Percentiles rank a stretch among this genome's conserved stretches.
phyloP scores from a whole-genome alignment of 352 stramenopile species.

The Pythium apleroticum region DNA sequence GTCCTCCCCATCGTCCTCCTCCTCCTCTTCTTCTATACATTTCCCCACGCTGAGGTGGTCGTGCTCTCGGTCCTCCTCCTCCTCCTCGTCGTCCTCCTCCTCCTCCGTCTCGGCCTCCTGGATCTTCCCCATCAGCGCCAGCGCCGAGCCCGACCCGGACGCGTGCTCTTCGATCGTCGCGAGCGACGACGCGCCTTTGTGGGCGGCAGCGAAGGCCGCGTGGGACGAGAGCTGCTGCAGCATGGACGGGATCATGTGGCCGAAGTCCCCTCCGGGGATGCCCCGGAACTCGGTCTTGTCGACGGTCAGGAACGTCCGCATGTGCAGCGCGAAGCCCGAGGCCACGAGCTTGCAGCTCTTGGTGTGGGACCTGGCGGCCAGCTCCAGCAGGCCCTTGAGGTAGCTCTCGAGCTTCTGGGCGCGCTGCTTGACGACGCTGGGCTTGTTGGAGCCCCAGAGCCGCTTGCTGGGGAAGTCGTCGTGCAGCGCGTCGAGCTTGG shows the following conservation, averaged over 20 bases:
- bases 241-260: constrained; percentile 43
- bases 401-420: constrained; percentile 59
- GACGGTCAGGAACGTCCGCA: constrained; percentile 61
- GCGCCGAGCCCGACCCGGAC: constrained; percentile 8
- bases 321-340: constrained; percentile 47
- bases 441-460: constrained; percentile 56
- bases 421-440: constrained; percentile 40
- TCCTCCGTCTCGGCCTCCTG: constrained; percentile 38
- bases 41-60: background rate
- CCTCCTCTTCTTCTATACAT: constrained; percentile 4
- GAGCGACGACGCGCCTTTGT: constrained; percentile 38
- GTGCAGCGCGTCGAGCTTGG: constrained; percentile 44
- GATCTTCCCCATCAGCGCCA: constrained; percentile 28
- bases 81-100: constrained; percentile 17
- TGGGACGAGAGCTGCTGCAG: constrained; percentile 43
- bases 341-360: constrained; percentile 60
- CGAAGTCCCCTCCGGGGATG: constrained; percentile 35
- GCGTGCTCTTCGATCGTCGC: constrained; percentile 48
- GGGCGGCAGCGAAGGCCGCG: constrained; percentile 16
- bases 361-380: constrained; percentile 49
- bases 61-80: background rate
- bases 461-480: constrained; percentile 54
- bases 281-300: constrained; percentile 45
- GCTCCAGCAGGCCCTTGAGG: constrained; percentile 48
- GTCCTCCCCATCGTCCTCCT: constrained; percentile 33